Evolutionary conservation across 2,329 filamentous ascomycete genomes (phyloP).

Genomic region (Colletotrichum tamarilloi): DNA sequence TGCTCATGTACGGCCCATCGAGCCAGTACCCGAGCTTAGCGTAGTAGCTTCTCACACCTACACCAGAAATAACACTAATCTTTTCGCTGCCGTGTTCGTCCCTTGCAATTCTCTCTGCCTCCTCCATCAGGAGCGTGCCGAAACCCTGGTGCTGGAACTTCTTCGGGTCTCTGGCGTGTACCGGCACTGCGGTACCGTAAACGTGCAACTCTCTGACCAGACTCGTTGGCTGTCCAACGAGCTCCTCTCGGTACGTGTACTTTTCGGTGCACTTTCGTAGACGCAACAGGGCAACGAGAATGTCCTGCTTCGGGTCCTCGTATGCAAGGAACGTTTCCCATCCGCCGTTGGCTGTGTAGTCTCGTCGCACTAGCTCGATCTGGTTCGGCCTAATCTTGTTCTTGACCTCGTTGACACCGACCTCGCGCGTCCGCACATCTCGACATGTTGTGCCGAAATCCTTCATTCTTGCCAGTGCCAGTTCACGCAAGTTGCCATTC

Average conservation of each 20-base stretch:
- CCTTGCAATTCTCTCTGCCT: conserved; percentile 93
- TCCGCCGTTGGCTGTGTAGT: conserved; percentile 94
- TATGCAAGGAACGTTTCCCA: conserved; percentile 99
- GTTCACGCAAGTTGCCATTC: conserved; percentile 94
- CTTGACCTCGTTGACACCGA: conserved; percentile 99
- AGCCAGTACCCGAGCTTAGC: conserved; percentile 91
- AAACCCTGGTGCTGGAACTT: conserved; percentile 99
- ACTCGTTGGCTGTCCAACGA: conserved; percentile 87
- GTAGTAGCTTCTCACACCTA: conserved; percentile 96
- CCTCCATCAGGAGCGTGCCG: conserved; percentile 96
- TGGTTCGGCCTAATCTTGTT: conserved; percentile 97
- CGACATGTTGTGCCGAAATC: conserved; percentile 98
- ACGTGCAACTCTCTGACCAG: conserved; percentile 95
- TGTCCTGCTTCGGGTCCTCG: conserved; percentile 98
- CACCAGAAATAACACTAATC: conserved; percentile 97
- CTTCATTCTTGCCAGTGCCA: conserved; percentile 97
- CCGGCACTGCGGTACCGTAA: conserved; percentile 96
- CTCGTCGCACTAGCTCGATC: conserved; percentile 91
- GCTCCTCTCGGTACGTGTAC: conserved; percentile 91
- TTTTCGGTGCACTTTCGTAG: conserved; percentile 90
- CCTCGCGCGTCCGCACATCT: conserved; percentile 94
- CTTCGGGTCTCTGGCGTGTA: conserved; percentile 92
- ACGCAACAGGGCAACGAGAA: conserved; percentile 89
- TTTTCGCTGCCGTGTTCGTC: conserved; percentile 95
- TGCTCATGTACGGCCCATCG: conserved; percentile 88